phyloP scores from a whole-genome alignment of 345 rosid species.

The Carallia brachiata region DNA sequence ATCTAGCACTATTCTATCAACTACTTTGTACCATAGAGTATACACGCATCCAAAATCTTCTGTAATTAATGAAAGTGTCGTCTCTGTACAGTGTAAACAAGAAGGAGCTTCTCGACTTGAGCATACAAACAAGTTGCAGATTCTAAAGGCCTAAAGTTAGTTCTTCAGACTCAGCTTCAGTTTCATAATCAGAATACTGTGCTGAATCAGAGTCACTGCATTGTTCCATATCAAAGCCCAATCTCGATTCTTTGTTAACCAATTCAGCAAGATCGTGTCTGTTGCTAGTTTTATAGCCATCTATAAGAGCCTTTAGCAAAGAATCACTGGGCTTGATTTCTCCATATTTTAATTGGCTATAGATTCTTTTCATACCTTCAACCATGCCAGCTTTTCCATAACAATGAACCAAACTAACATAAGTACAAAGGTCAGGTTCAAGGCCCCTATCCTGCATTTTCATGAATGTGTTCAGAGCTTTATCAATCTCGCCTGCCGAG shows the following conservation, averaged over 20 bases:
- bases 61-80: not conserved
- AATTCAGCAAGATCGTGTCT: conserved; percentile 65
- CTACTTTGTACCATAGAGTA: not conserved
- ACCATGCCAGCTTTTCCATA: conserved; percentile 85
- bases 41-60: not conserved
- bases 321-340: conserved; percentile 54
- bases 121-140: not conserved
- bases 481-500: conserved; percentile 56
- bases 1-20: not conserved
- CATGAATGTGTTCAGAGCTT: conserved; percentile 64
- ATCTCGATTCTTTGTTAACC: conserved; percentile 62
- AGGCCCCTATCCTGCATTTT: conserved; percentile 78
- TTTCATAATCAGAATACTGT: conserved; percentile 18
- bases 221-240: conserved; percentile 40
- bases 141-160: conserved; percentile 6
- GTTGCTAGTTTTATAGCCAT: conserved; percentile 56
- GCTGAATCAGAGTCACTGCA: conserved; percentile 22
- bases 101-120: not conserved
- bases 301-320: conserved; percentile 58
- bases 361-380: conserved; percentile 76
- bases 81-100: conserved; percentile 9
- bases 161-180: conserved; percentile 15
- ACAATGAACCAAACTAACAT: conserved; percentile 55
- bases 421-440: conserved; percentile 72
- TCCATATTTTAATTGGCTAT: conserved; percentile 52